Conservation (phyloP, 2,329 filamentous ascomycete species). For the Proliferodiscus dingleyae region DNA sequence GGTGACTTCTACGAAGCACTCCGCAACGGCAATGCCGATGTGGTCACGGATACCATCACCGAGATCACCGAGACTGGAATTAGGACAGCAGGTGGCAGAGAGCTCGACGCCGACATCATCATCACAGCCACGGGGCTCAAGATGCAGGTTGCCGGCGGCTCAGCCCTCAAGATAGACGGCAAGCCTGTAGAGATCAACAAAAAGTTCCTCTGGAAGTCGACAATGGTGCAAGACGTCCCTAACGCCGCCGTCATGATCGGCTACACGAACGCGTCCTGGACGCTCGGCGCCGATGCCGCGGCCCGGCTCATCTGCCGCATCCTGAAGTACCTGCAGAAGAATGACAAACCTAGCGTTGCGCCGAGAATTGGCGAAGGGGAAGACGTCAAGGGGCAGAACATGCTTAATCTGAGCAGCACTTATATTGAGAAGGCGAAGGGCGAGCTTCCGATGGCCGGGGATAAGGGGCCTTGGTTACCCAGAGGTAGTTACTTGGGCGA, state of each 20-base stretch:
- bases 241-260: constrained; percentile 59
- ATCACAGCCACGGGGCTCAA: constrained; percentile 65
- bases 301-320: constrained; percentile 24
- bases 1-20: constrained; percentile 53
- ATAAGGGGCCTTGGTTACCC: constrained; percentile 25
- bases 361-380: constrained; percentile 11
- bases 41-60: constrained; percentile 50
- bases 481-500: constrained; percentile 29
- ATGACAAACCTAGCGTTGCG: constrained; percentile 10
- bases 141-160: constrained; percentile 51
- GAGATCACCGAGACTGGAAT: constrained; percentile 45
- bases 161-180: constrained; percentile 50
- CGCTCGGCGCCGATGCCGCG: constrained; percentile 52
- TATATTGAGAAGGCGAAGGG: constrained; percentile 14
- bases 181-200: constrained; percentile 41
- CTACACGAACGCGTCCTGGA: constrained; percentile 64
- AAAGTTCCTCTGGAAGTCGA: constrained; percentile 57
- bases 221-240: constrained; percentile 63
- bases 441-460: constrained; percentile 16
- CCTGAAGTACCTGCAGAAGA: constrained; percentile 26
- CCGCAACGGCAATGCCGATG: constrained; percentile 38
- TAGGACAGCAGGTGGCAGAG: constrained; percentile 26
- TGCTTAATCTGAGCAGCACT: constrained; percentile 14
- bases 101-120: constrained; percentile 59
- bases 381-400: not conserved